Base-by-base conservation (phyloP, 2,329 filamentous ascomycete genomes). In the Cercospora sp. region DNA sequence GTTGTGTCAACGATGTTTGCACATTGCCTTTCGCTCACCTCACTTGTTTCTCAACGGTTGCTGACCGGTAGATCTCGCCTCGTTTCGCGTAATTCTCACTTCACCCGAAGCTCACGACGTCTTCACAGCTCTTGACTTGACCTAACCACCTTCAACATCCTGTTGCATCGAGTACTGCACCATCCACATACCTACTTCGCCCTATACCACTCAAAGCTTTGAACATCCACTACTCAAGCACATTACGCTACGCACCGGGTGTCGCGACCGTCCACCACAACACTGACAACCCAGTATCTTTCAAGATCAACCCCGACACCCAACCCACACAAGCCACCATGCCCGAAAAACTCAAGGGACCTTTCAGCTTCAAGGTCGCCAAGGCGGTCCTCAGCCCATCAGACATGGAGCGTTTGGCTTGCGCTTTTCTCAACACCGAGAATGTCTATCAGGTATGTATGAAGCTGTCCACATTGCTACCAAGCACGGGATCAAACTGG, bases 321-420 rank as follows among this genome's bases (percentile, higher is more conserved):
- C 48, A 53, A 28, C 5, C 48, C 48, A 53, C 48, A 53, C 23
- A 53, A 28, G 30, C n/a, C 55, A 36, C 55, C 23, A 59, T 59
- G 55, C 55, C 28, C 20, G 64, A 70, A 10, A 59, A 68, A 51
- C 58, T 67, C 70, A 33, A 36, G 39, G 28, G 66, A 63, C 55
- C 72, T 70, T 55, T 66, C 67, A 64, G 62, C 63, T 74, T 53
- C 61, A 45, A 60, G 20, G 48, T 70, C 7, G 71, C 72, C 23
- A 72, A 73, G 39, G 64, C 71, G 53, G 28, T 73, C 39, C 69
- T 67, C 67, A 67, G 64, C 9, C 62, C 60, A 23, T 39, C 64
- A 5, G 71, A 73, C 31, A 65, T 73, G 42, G 71, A 75, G 26
- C 69, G 67, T 16, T 65, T 74, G 2, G 70, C 71, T 5, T 74